Base-by-base conservation (phyloP, 495 filamentous ascomycete species). In the Aspergillus sclerotiicarbonarius region DNA sequence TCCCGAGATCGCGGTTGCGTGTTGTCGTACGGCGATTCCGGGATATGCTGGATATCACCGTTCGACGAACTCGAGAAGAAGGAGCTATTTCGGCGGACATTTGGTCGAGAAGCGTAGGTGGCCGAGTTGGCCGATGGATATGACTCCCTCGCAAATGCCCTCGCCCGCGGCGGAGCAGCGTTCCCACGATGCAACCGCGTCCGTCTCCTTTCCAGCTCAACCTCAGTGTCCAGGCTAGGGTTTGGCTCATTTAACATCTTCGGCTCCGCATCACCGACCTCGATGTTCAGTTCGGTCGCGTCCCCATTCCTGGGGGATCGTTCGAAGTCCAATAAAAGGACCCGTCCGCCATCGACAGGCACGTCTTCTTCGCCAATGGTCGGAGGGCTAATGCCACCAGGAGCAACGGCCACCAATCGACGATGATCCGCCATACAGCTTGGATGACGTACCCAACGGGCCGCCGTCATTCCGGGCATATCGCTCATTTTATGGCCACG, bases 331-430 rank as follows among this genome's bases (percentile, higher is more conserved):
- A 92, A 73, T 8, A 95, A 70, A 10, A 86, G 81, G n/a, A 95
- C 73, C 61, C 90, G 81, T 18, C 90, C 90, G 21, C 90, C 90
- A 61, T 92, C 90, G n/a, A 92, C 82, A 55, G 90, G 87, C 20
- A 92, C 84, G 20, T 83, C 87, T 61, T 91, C 90, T 55, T 90
- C 84, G 48, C 89, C 90, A 33, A 83, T 80, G 4, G 80, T 76
- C 12, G 79, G 75, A 20, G 80, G 75, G 7, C 81, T 82, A 25
- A 88, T 80, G 10, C 90, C 86, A 39, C 90, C 90, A 31, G 88
- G 87, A 12, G 90, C 91, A 53, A 88, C 87, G 43, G 89, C 81
- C 21, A 92, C 77, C 37, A 94, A 75, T 43, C 90, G 80, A 64
- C 64, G 66, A 35, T 60, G 52, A 5, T 59, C 57, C 0, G 57